phyloP scores from a whole-genome alignment of 257 asterid genomes.

The Linaria vulgaris region DNA sequence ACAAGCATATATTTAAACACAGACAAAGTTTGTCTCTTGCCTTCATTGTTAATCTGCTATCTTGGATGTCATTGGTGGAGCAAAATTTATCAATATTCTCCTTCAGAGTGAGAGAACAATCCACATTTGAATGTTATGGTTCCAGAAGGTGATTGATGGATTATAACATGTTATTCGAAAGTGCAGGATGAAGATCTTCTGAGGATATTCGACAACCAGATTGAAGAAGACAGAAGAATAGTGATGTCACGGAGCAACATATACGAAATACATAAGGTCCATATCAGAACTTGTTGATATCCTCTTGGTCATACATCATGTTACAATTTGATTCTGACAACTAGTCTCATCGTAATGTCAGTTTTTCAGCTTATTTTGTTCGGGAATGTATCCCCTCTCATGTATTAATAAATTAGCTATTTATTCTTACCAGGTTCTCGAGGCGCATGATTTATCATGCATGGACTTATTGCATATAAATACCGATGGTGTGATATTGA shows the following conservation, averaged over 20 bases:
- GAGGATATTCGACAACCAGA: constrained; percentile 80
- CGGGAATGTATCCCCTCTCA: constrained; percentile 2
- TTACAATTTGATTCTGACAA: constrained; percentile 12
- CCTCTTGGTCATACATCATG: background rate
- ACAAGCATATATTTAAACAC: constrained; percentile 6
- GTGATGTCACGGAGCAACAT: constrained; percentile 88
- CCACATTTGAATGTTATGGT: constrained; percentile 6
- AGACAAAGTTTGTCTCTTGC: background rate
- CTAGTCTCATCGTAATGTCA: constrained; percentile 5
- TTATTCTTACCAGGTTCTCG: constrained; percentile 78
- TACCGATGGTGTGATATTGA: constrained; percentile 75
- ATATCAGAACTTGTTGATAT: constrained; percentile 18
- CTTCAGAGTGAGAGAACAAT: background rate
- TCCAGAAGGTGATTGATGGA: constrained; percentile 16
- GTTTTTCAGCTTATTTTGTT: constrained; percentile 1
- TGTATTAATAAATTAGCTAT: constrained; percentile 13
- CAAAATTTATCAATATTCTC: constrained; percentile 16
- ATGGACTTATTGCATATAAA: constrained; percentile 70
- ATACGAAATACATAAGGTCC: constrained; percentile 82
- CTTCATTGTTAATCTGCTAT: background rate
- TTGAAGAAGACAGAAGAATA: constrained; percentile 87
- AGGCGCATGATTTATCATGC: constrained; percentile 75
- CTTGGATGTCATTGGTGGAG: constrained; percentile 8
- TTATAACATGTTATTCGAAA: constrained; percentile 21
- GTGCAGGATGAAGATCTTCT: constrained; percentile 87